These are phyloP conservation scores for Pseudopyricularia javanii DNA, from an alignment of 2,329 filamentous ascomycete genomes.

Conservation along the genomic window DNA sequence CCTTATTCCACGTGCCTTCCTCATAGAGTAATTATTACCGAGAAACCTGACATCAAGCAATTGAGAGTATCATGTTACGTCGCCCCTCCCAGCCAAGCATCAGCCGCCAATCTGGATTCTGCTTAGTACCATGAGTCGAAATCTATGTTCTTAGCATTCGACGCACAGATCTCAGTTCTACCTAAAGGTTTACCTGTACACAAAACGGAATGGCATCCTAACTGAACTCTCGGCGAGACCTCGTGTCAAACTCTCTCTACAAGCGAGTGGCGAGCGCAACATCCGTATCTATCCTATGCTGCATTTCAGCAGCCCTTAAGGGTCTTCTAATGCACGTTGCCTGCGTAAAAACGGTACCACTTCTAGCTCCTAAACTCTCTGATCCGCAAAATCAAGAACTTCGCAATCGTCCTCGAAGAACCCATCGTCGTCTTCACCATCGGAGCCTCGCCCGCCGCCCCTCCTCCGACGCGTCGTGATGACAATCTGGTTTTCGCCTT, in stretches of 20 bases:
- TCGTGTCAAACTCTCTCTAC: background rate
- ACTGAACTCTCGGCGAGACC: background rate
- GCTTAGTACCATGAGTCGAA: background rate
- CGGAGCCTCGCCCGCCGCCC: constrained; percentile 33
- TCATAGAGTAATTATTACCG: no score
- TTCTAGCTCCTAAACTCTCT: constrained; percentile 37
- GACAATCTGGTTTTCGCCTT: constrained; percentile 64
- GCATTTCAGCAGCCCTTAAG: background rate
- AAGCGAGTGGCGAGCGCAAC: background rate
- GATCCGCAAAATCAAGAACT: constrained; percentile 75
- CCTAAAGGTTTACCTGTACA: background rate
- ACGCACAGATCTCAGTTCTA: background rate
- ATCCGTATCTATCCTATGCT: background rate
- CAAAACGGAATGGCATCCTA: background rate
- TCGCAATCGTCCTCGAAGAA: constrained; percentile 93
- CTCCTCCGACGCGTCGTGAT: constrained; percentile 67
- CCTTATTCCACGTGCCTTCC: no score
- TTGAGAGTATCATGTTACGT: no score
- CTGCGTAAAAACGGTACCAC: background rate
- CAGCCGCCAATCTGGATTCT: no score
- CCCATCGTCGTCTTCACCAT: constrained; percentile 40
- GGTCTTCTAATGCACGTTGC: background rate
- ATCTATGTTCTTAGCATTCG: background rate
- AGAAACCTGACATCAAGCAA: no score
- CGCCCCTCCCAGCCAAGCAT: no score